Conservation (phyloP, 257 asterid species). For the Coffea eugenioides region DNA sequence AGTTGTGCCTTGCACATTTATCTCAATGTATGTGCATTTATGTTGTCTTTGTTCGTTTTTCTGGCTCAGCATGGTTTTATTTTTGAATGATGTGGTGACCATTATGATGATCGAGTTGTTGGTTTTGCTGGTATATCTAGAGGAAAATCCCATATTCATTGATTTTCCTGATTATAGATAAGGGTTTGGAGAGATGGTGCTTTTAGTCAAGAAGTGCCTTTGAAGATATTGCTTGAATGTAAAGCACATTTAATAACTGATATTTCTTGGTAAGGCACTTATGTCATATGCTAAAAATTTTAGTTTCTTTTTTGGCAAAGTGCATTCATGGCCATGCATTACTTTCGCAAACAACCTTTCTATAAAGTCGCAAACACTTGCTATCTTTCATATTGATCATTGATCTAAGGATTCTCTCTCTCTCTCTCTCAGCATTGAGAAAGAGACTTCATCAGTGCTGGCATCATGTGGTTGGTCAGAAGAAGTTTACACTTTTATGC, state of each 20-base stretch:
- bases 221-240: neutral
- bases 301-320: neutral
- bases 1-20: neutral
- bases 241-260: neutral
- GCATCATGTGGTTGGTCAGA: constrained; percentile 80
- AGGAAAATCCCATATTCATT: neutral
- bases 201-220: neutral
- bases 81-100: neutral
- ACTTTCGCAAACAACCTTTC: neutral
- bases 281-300: neutral
- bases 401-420: constrained; percentile 20
- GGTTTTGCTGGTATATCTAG: neutral
- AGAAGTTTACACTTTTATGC: constrained; percentile 73
- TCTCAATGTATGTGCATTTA: neutral
- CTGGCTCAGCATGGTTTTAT: neutral
- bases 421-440: constrained; percentile 73
- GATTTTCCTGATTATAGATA: neutral
- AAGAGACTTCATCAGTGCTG: constrained; percentile 67
- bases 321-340: neutral
- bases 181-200: neutral
- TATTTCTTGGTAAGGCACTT: neutral
- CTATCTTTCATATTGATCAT: constrained; percentile 5
- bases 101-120: neutral
- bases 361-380: neutral
- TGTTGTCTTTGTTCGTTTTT: neutral